These are phyloP conservation scores for Monosporascus sp. DNA, from an alignment of 2,329 filamentous ascomycete genomes.

Conservation along the genomic window DNA sequence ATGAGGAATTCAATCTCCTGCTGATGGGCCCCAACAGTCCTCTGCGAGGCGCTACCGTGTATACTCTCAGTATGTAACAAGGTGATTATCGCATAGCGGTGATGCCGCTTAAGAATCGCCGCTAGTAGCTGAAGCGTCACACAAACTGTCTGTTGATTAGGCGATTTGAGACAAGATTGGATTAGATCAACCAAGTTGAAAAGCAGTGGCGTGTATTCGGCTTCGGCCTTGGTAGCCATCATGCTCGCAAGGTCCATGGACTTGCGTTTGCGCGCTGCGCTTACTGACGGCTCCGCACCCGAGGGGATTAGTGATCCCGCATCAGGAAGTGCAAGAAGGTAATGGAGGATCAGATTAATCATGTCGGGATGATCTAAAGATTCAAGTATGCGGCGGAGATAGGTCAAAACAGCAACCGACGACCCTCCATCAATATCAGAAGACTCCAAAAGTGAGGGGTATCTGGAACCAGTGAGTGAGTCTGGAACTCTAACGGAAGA, in stretches of 20 bases:
- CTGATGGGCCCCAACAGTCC: constrained; percentile 69
- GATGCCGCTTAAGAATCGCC: constrained; percentile 80
- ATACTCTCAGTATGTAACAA: constrained; percentile 64
- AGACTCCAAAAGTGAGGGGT: constrained; percentile 91
- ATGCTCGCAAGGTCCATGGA: constrained; percentile 83
- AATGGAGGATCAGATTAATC: constrained; percentile 88
- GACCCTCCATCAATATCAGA: constrained; percentile 96
- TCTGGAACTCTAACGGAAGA: constrained; percentile 1
- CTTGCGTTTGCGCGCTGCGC: constrained; percentile 73
- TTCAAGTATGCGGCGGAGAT: constrained; percentile 84
- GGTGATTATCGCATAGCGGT: constrained; percentile 76
- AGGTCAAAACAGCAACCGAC: constrained; percentile 91
- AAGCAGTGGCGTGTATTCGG: constrained; percentile 71
- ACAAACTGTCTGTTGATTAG: constrained; percentile 81
- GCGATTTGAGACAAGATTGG: constrained; percentile 75
- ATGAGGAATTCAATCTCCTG: constrained; percentile 70
- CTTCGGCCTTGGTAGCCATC: constrained; percentile 68
- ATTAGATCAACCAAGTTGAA: constrained; percentile 94
- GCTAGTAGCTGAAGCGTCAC: constrained; percentile 85
- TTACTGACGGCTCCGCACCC: constrained; percentile 47
- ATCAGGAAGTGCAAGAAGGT: constrained; percentile 78
- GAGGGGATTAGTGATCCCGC: constrained; percentile 31
- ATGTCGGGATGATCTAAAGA: constrained; percentile 89
- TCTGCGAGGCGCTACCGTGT: constrained; percentile 46
- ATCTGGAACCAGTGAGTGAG: constrained; percentile 44